Base-by-base conservation (phyloP, 2,329 filamentous ascomycete species). In the Colletotrichum somersetense region DNA sequence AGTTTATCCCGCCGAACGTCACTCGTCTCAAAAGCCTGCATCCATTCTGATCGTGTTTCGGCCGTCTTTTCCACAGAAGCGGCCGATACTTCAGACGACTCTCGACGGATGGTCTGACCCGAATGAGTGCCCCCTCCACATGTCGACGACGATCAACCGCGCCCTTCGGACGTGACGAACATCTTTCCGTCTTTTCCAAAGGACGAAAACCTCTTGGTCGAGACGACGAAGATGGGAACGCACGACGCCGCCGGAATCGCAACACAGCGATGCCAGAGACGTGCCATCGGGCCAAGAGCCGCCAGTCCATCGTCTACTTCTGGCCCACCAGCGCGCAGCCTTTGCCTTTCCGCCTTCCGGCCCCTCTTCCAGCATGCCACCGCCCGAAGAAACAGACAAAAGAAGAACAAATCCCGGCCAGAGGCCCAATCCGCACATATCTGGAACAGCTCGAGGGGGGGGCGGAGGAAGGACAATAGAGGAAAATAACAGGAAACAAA, bases 231-330 rank as follows among this genome's bases (percentile, higher is more conserved):
- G n/a, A 46, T 33, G 30, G 38, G 33, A n/a, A 30, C 18, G n/a
- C 18, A 57, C 5, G 35, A 63, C 42, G 52, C 57, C 50, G 44
- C 26, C 26, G 26, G 26, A 64, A 71, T 42, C 38, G n/a, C 14
- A 56, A 61, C 40, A 67, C 35, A 50, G 67, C 50, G 56, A 56
- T 50, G 64, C 58, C 64, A 67, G 63, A 57, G 50, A 42, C n/a
- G 59, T 69, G 65, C 52, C 58, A 53, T 33, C 18, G 33, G n/a
- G 16, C 58, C 10, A 10, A n/a, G 30, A 33, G 1, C 52, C 33
- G 30, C 23, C 42, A 46, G 55, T 56, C 0, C 18, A 16, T 52
- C 26, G 68, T 72, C 69, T 53, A 59, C 44, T 53, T 69, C 55
- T 20, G n/a, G 59, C 61, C 40, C 53, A 72, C 66, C 59, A 72